Conservation (phyloP, 2,329 filamentous ascomycete genomes). For the Geosmithia morbida region DNA sequence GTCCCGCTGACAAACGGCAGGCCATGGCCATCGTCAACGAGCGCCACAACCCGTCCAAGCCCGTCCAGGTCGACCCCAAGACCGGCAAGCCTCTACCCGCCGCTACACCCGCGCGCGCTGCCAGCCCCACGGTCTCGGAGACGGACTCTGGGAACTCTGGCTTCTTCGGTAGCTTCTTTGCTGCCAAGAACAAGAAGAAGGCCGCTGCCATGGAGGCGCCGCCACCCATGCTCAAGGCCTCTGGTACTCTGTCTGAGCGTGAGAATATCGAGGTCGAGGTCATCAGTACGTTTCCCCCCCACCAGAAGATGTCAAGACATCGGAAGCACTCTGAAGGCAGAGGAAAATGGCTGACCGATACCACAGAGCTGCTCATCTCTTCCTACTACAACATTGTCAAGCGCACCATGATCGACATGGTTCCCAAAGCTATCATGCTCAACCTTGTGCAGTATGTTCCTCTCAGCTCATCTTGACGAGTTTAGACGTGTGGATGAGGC, state of each 20-base stretch:
- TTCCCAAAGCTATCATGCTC: conserved; percentile 98
- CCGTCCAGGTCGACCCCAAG: conserved; percentile 94
- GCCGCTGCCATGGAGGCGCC: conserved; percentile 98
- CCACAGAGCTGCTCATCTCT: conserved; percentile 74
- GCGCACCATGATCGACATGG: conserved; percentile 99
- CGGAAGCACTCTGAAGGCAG: background rate
- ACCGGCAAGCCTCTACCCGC: conserved; percentile 83
- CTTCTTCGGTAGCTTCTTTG: conserved; percentile 98
- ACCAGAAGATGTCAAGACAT: background rate
- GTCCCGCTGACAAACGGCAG: conserved; percentile 19
- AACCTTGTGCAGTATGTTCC: conserved; percentile 80
- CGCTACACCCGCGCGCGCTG: conserved; percentile 51
- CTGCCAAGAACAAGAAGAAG: conserved; percentile 99
- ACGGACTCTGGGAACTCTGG: conserved; percentile 45
- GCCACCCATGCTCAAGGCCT: conserved; percentile 84
- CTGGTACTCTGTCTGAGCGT: conserved; percentile 82
- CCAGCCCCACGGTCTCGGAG: conserved; percentile 55
- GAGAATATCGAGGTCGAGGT: conserved; percentile 95
- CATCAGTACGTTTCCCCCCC: conserved; percentile 76
- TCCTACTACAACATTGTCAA: conserved; percentile 98
- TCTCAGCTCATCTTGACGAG: background rate
- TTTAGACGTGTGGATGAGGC: background rate
- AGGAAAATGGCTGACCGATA: conserved; percentile 2
- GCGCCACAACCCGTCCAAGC: conserved; percentile 65
- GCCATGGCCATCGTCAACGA: conserved; percentile 98